phyloP scores from a whole-genome alignment of 768 basidiomycete species.

The Asterophora lycoperdoides region DNA sequence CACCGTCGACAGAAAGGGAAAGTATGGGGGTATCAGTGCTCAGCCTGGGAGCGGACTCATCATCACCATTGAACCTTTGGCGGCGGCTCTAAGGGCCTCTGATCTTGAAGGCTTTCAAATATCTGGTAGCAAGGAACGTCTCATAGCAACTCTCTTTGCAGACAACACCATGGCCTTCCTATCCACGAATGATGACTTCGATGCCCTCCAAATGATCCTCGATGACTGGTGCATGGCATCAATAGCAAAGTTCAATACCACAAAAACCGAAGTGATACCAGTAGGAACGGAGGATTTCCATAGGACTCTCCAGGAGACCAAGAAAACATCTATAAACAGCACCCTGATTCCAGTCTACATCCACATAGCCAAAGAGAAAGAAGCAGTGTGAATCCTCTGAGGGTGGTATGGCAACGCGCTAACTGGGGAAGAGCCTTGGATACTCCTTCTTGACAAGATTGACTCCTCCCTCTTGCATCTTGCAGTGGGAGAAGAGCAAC shows the following conservation, averaged over 20 bases:
- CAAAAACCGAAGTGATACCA: slow-evolving; percentile 37
- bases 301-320: background rate
- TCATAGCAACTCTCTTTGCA: slow-evolving; percentile 18
- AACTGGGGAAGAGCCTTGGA: slow-evolving; percentile 20
- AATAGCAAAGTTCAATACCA: slow-evolving; percentile 37
- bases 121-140: slow-evolving; percentile 10
- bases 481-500: slow-evolving; percentile 23
- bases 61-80: slow-evolving; percentile 41
- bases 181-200: slow-evolving; percentile 22
- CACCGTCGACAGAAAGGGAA: no score
- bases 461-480: slow-evolving; percentile 8
- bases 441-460: slow-evolving; percentile 24
- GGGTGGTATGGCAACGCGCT: slow-evolving; percentile 25
- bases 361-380: slow-evolving; percentile 25
- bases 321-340: slow-evolving; percentile 5
- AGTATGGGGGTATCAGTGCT: no score
- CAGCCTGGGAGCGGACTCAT: no score
- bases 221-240: slow-evolving; percentile 36
- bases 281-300: slow-evolving; percentile 23
- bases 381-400: slow-evolving; percentile 28
- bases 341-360: slow-evolving; percentile 16
- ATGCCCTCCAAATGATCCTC: slow-evolving; percentile 22
- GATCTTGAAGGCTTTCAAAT: slow-evolving; percentile 24
- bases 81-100: slow-evolving; percentile 25
- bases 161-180: slow-evolving; percentile 39